phyloP scores from a whole-genome alignment of 164 flowering plant species.

The grape (Vitis vinifera) region ASM3070453v1 NC_081810.1:3010001-3010500 shows the following conservation, averaged over 20 bases:
- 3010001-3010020: constrained; percentile 3
- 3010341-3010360: neutral
- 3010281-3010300: neutral
- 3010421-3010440: neutral
- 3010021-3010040: neutral
- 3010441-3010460: neutral
- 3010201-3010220: neutral
- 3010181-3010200: neutral
- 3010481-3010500: neutral
- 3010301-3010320: too few relatives aligned
- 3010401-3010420: neutral
- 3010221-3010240: neutral
- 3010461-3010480: too few relatives aligned
- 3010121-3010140: neutral
- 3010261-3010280: neutral
- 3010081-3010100: neutral
- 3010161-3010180: neutral
- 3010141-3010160: neutral
- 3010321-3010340: neutral
- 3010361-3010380: neutral
- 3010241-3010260: neutral
- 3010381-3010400: neutral
- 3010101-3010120: neutral
- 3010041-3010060: neutral
- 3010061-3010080: constrained; percentile 1